Conservation (phyloP, 441 rosid genomes). For the Pelargonium australe region DNA sequence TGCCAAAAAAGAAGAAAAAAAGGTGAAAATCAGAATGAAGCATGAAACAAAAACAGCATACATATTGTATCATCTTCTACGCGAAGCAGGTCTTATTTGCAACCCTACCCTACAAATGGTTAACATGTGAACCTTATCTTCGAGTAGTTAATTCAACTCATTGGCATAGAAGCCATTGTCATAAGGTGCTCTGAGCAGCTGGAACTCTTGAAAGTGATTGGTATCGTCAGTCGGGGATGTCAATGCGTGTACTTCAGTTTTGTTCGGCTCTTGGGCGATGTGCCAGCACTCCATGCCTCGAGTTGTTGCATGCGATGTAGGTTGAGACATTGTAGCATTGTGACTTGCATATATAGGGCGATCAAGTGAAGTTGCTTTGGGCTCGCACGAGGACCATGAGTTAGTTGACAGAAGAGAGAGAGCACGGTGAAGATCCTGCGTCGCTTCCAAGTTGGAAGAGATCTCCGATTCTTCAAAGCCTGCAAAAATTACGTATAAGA, state of each 20-base stretch:
- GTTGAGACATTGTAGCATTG: constrained; percentile 26
- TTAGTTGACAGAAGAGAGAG: constrained; percentile 99
- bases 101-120: background rate
- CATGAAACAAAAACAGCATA: no score
- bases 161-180: constrained; percentile 36
- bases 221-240: constrained; percentile 25
- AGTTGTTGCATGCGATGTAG: constrained; percentile 25
- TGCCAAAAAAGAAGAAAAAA: no score
- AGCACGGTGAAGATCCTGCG: constrained; percentile 78
- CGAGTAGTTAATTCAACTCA: constrained; percentile 31
- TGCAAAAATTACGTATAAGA: constrained; percentile 18
- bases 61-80: no score
- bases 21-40: no score
- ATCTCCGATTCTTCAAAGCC: constrained; percentile 48
- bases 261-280: constrained; percentile 32
- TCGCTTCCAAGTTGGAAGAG: constrained; percentile 44
- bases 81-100: no score
- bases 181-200: constrained; percentile 33
- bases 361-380: constrained; percentile 38
- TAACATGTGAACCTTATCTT: constrained; percentile 7
- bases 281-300: constrained; percentile 45
- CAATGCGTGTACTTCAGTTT: constrained; percentile 25
- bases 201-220: constrained; percentile 43
- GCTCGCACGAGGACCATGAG: constrained; percentile 46
- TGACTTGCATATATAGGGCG: constrained; percentile 27